These are phyloP conservation scores for Zygosaccharomyces pseudobailii DNA, from an alignment of 1,139 yeast species.

Conservation along the genomic window DNA sequence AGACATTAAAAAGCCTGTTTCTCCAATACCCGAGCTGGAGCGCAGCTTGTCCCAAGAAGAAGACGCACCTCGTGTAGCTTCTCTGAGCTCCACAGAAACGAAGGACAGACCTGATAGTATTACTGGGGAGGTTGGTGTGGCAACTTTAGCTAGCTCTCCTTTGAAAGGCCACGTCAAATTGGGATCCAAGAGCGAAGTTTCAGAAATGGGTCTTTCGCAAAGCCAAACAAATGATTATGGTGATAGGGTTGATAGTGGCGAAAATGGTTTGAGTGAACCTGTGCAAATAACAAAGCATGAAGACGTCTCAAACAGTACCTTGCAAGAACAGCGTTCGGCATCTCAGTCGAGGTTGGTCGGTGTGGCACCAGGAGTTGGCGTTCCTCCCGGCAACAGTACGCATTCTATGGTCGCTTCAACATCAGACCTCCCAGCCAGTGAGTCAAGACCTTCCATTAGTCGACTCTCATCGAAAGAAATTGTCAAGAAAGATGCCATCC, in stretches of 20 bases:
- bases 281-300: constrained; percentile 8
- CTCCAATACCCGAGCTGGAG: constrained; percentile 16
- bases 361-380: background rate
- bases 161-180: constrained; percentile 20
- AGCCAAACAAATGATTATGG: background rate
- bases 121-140: constrained; percentile 21
- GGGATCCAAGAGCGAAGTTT: constrained; percentile 22
- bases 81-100: constrained; percentile 11
- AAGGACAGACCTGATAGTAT: constrained; percentile 12
- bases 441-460: background rate
- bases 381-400: background rate
- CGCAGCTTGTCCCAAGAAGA: background rate
- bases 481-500: constrained; percentile 25
- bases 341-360: background rate
- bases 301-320: background rate
- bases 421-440: background rate
- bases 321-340: background rate
- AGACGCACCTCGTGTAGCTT: constrained; percentile 13
- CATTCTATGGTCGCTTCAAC: background rate
- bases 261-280: constrained; percentile 7
- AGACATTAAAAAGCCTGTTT: constrained; percentile 14
- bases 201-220: background rate
- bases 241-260: background rate
- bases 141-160: constrained; percentile 23
- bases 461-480: constrained; percentile 3